Evolutionary conservation across 805 yeast genomes (phyloP), one percentile per base, ranked within the genome.

Genomic region (Candida saitoana): DNA sequence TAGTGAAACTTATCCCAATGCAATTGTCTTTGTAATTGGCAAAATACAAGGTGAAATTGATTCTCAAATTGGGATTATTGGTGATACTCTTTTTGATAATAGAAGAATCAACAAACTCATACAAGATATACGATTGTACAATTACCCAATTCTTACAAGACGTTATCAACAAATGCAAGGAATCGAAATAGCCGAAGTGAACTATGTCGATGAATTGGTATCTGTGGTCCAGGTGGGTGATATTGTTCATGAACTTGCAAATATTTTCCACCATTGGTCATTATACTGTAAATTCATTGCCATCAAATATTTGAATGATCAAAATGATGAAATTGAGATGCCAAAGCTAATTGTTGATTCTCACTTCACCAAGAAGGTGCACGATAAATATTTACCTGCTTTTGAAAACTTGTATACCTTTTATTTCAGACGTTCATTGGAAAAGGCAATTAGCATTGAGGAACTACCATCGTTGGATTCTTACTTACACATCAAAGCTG

Each of bases 11-110:
- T 95, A 91, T 15, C 65, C 66, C 2, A 48, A 64, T 7, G 80
- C 82, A 12, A 80, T 90, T 71, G 64, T 74, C 2, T 73, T 73
- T 25, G 89, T 91, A 7, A 73, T 90, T 50, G 78, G 76, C 15
- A 77, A 77, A 38, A 82, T 93, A 24, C 96, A 91, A 62, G 69
- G 77, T 38, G 99, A 93, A 56, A 82, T 93, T 22, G 99, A 93
- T 56, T 72, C 90, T n/a, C 99, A 93, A 56, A 83, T 91, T 18
- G 95, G 95, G 4, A 69, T 93, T 34, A 85, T 93, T 3, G 71
- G 86, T 41, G 98, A 91, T 59, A 86, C 93, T 0, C 87, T 87
- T 54, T 77, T 82, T 66, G 97, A 90, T 51, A 74, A 78, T 20
- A 74, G 87, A 48, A 70, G 81, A 19, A 54, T 89, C 3, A 80